Conservation (phyloP, 75 land plant species). For the Cunninghamia lanceolata region DNA sequence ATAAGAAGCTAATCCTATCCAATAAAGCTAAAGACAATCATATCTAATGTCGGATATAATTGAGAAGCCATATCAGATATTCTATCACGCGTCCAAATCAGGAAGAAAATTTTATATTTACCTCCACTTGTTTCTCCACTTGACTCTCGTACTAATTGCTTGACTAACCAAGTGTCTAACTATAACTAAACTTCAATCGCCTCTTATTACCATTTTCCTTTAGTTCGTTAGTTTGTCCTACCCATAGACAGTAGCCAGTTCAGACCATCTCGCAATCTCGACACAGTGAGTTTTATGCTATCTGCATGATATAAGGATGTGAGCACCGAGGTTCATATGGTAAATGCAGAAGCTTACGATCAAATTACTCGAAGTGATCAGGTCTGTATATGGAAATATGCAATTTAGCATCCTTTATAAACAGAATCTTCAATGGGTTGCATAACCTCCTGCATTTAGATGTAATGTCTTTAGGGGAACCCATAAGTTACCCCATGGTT, state of each 20-base stretch:
- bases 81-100: background rate
- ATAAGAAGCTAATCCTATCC: background rate
- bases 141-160: no score
- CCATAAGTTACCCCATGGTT: background rate
- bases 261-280: background rate
- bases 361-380: background rate
- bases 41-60: background rate
- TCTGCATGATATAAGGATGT: background rate
- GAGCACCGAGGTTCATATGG: no score
- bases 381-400: background rate
- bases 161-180: background rate
- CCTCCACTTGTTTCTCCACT: no score
- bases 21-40: background rate
- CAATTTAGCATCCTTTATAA: background rate
- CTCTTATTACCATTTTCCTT: background rate
- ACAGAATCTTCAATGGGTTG: background rate
- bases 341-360: no score
- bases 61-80: background rate
- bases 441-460: no score
- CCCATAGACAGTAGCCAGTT: no score
- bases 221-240: no score
- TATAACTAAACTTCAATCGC: no score
- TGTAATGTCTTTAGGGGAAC: no score
- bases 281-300: background rate
- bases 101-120: background rate